Base-by-base conservation (phyloP, 2,329 filamentous ascomycete species). In the Basipetospora sp. region DNA sequence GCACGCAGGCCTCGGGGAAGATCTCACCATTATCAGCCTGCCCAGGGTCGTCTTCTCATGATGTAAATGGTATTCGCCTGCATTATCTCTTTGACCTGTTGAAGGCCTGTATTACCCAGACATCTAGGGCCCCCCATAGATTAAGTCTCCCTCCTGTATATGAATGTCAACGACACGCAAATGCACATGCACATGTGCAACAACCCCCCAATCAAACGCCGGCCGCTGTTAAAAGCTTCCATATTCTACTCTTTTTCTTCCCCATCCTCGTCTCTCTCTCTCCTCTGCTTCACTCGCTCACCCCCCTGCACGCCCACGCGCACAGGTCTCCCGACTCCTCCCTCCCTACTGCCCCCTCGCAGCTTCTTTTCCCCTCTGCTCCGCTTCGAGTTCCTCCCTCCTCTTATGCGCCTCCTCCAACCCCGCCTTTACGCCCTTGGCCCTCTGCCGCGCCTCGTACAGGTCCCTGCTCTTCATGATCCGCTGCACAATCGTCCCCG, bases 381-480 rank as follows among this genome's bases (percentile, higher is more conserved):
- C 65, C 48, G 69, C 70, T 51, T 79, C 76, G 38, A 79, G 50
- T 17, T 66, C 53, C 59, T 85, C 79, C 42, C 74, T 63, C 47
- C 70, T 58, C 42, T 69, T 66, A 30, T 74, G 70, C 10, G 74
- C 70, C 25, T 71, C 74, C 57, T 96, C 90, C 0, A 74, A 71
- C 34, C 77, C 69, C 1, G 79, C 78, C 63, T 98, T 98, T 46
- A 85, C 72, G 9, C 87, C 81, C 64, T 98, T 98, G 47, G 80
- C 77, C 37, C 82, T 69, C 64, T 98, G 90, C 42, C 90, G 69
- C 50, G 85, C 90, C 62, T 96, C 88, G 56, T 94, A 98, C 53
- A 84, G 71, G 42, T 80, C 79, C 25, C 87, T 70, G 50, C 84
- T 87, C 57, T 77, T 81, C 66, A 96, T 67, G 53, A 98, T 98